Base-by-base conservation (phyloP, 2,329 filamentous ascomycete genomes). In the Botrytis tulipae region DNA sequence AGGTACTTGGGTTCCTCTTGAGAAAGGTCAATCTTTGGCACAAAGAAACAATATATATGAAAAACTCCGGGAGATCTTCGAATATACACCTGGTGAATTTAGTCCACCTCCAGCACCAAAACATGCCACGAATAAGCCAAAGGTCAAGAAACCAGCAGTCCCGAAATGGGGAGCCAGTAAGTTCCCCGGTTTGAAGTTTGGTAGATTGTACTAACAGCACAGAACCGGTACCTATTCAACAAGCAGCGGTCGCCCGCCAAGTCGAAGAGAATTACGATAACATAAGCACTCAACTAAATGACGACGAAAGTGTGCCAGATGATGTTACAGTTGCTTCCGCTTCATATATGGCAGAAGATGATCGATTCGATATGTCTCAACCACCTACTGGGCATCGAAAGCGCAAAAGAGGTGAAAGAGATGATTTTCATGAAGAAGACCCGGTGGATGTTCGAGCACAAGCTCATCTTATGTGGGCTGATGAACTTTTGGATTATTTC, bases 1-100 rank as follows among this genome's bases (percentile, higher is more conserved):
- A 95, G 93, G 96, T 80, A 99, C 96, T 69, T 99, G 96, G 95
- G 96, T 99, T 68, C 96, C 96, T 12, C 88, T 99, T 12, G 87
- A 91, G 22, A 90, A 93, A 76, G 96, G 94, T 73, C 90, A 94
- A 78, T 85, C 89, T 75, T 90, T 99, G 48, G 96, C 96, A 51
- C 90, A 92, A 78, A 92, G 95, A 78, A 97, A 98, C 82, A 93
- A 92, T 76, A 88, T 97, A 70, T 90, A 94, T 78, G 92, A 97
- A 60, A 93, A 94, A 79, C 86, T 99, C 75, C 87, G 88, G 68
- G 91, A 91, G 70, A 97, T 99, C 76, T 97, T 99, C 83, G 93
- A 98, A 82, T 99, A 90, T 80, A 88, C 92, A 0, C 89, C 94
- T 0, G 95, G 95, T 74, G 91, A 94, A 80, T 88, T 92, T 79